Evolutionary conservation across 352 stramenopile species (phyloP), one percentile per base, ranked within the genome.

Genomic region (Peronosclerospora sorghi): DNA sequence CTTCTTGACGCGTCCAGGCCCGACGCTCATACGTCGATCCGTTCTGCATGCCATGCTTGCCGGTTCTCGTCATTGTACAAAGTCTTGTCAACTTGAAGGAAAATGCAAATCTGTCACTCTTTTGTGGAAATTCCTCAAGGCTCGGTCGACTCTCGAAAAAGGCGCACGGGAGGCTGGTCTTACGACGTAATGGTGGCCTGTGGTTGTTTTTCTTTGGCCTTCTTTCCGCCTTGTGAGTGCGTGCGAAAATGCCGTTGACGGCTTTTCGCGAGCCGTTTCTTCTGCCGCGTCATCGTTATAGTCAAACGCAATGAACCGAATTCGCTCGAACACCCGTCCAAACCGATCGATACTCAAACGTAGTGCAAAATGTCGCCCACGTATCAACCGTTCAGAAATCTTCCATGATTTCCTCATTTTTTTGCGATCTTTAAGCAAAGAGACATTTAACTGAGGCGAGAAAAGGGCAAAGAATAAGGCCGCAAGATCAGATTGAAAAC

Each of bases 1-100:
- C 78, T 48, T 91, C 78, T 41, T 91, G 86, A 35, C 78, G 73
- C 30, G 78, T 91, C 78, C 78, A 91, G 14, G 78, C 78, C 21
- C 78, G 72, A 19, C 78, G 75, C 47, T 91, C 78, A 65, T 90
- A 90, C 18, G 74, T 83, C 5, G 74, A 85, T 8, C 73, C 72
- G 15, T 41, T 43, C 27, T 54, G 48, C 2, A 39, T 27, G 9
- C 50, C 52, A 28, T 49, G 42, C 37, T 89, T 86, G 20, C 46
- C 36, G 12, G 76, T 51, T 51, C 86, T 89, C 15, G 64, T 62
- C 74, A 83, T 86, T 14, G n/a, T n/a, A n/a, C n/a, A n/a, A n/a
- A n/a, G n/a, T n/a, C n/a, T n/a, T n/a, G n/a, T n/a, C n/a, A n/a
- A n/a, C n/a, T n/a, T n/a, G n/a, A n/a, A 27, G 18, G 35, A 21